Evolutionary conservation across 2,329 filamentous ascomycete species (phyloP).

Genomic region (Xylaria sp.): DNA sequence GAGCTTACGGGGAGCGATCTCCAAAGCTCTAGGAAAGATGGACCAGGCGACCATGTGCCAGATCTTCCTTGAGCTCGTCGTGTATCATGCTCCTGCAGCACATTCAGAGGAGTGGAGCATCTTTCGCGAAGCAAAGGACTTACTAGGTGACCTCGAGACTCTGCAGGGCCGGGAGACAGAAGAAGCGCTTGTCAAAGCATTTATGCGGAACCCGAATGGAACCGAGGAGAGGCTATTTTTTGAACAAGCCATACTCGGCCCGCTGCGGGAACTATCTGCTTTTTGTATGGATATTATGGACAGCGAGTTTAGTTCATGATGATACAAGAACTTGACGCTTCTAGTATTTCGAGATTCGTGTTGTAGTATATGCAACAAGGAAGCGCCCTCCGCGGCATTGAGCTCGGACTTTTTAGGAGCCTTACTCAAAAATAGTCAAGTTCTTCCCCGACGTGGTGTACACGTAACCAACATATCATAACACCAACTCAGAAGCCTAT

Average conservation of each 20-base stretch:
- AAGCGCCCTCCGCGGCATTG: not conserved
- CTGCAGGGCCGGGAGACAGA: slow-evolving; percentile 59
- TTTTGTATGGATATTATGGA: slow-evolving; percentile 58
- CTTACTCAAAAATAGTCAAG: too few relatives aligned
- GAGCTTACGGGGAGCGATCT: slow-evolving; percentile 31
- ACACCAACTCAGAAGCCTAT: too few relatives aligned
- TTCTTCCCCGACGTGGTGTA: too few relatives aligned
- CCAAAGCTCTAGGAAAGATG: slow-evolving; percentile 53
- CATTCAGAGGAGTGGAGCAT: slow-evolving; percentile 60
- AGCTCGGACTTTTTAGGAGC: not conserved
- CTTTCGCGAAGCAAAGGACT: slow-evolving; percentile 54
- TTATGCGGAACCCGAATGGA: slow-evolving; percentile 55
- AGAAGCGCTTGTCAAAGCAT: slow-evolving; percentile 56
- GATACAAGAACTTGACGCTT: not conserved
- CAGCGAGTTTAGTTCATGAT: slow-evolving; percentile 51
- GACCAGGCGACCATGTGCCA: slow-evolving; percentile 66
- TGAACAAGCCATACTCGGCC: slow-evolving; percentile 59
- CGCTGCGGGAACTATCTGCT: slow-evolving; percentile 58
- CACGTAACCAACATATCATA: too few relatives aligned
- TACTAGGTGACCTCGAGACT: slow-evolving; percentile 61
- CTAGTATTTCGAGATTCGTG: not conserved
- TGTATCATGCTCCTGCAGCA: slow-evolving; percentile 54
- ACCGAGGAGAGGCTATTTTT: slow-evolving; percentile 59
- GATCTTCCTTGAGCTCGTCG: slow-evolving; percentile 61
- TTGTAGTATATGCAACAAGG: not conserved